Evolutionary conservation across 139 green algal species (phyloP), one percentile per base, ranked within the genome.

Genomic region (Picochlorum sp.): DNA sequence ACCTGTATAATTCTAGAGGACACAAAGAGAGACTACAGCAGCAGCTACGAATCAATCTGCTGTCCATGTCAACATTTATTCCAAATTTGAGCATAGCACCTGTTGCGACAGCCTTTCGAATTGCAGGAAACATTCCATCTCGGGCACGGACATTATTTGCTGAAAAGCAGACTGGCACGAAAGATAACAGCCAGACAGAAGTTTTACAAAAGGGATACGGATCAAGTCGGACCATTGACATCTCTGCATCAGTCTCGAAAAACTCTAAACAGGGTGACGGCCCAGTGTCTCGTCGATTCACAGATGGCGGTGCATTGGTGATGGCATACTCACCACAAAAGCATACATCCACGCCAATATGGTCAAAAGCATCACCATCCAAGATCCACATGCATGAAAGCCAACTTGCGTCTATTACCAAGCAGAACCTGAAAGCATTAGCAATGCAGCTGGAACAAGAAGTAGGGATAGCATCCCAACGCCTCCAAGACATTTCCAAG

Each of bases 91-190:
- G 28, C 9, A 52, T 68, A 54, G 51, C 65, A 10, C 49, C 45
- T 3, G 65, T 71, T 16, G 65, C 65, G 2, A 62, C 65, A 9
- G 65, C 65, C 2, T 45, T 68, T 14, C 30, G 49, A 26, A 71
- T 71, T 16, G 65, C 65, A 16, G 64, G 44, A 45, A 66, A 66
- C 64, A 45, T 59, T n/a, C 55, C 64, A 30, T 47, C 64, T 11
- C 41, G 23, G 2, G 31, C 26, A 28, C 6, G 6, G 9, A 24
- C 26, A 49, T 11, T 41, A 0, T 41, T 41, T 3, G 7, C 34
- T 13, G 34, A 41, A 11, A 41, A 41, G 7, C 34, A 41, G 8
- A 41, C 34, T 0, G 9, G 34, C 34, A 41, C 8, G 14, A 11
- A 41, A 13, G 34, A 41, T 41, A 11, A 11, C 34, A 41, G 34